Evolutionary conservation across 352 stramenopile species (phyloP).

Genomic region (Phytophthora foliorum): DNA sequence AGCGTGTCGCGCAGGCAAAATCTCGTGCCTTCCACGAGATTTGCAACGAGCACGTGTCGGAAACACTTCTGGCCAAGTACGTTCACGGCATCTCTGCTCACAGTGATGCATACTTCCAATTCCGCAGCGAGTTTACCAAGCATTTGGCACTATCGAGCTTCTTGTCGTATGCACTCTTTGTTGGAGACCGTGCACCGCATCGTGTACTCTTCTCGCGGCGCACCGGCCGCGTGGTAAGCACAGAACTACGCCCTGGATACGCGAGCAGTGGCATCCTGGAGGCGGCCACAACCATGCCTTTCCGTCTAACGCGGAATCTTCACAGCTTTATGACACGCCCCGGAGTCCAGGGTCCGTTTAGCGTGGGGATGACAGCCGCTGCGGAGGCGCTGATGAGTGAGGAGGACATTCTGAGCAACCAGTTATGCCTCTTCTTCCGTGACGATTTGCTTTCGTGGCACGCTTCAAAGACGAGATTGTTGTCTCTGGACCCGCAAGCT

Average conservation of each 20-base stretch:
- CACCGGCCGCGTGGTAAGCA: conserved; percentile 86
- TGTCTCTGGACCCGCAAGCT: conserved; percentile 35
- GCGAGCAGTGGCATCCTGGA: conserved; percentile 87
- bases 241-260: conserved; percentile 87
- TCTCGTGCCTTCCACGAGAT: conserved; percentile 83
- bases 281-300: conserved; percentile 85
- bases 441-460: conserved; percentile 92
- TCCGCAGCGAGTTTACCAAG: conserved; percentile 89
- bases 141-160: conserved; percentile 88
- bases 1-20: conserved; percentile 70
- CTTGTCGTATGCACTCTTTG: conserved; percentile 87
- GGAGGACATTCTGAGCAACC: conserved; percentile 86
- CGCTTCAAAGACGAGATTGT: conserved; percentile 83
- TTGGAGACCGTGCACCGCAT: conserved; percentile 87
- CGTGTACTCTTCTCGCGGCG: conserved; percentile 85
- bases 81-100: conserved; percentile 78
- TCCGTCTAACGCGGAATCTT: conserved; percentile 91
- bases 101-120: conserved; percentile 88
- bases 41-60: conserved; percentile 79
- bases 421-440: conserved; percentile 91
- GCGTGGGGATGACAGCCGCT: conserved; percentile 81
- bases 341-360: conserved; percentile 89
- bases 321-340: conserved; percentile 89
- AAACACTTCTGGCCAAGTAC: conserved; percentile 89
- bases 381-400: conserved; percentile 87